Evolutionary conservation across 2,329 filamentous ascomycete genomes (phyloP).

Genomic region (Mycogone perniciosa): DNA sequence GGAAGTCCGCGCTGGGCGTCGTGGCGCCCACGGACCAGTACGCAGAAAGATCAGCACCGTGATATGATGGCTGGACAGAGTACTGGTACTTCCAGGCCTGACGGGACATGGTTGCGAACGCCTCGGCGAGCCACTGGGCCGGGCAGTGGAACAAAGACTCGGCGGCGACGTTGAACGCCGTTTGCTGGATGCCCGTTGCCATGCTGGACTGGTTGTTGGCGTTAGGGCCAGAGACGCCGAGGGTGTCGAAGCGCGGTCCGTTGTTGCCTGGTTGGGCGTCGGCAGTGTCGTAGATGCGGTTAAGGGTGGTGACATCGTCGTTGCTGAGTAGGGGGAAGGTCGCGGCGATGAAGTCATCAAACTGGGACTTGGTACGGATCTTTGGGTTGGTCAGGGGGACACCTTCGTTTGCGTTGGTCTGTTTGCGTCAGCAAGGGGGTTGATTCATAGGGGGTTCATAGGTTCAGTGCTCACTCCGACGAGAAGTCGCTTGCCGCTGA

Average conservation of each 20-base stretch:
- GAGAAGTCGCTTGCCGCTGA: conserved; percentile 29
- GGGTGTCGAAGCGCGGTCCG: conserved; percentile 30
- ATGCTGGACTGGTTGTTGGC: conserved; percentile 44
- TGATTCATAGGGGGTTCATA: too few species aligned
- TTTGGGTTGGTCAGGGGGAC: conserved; percentile 30
- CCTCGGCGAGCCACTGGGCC: conserved; percentile 48
- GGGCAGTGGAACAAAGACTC: conserved; percentile 52
- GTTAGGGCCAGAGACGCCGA: conserved; percentile 33
- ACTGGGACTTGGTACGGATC: conserved; percentile 25
- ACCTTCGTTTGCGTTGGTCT: conserved; percentile 35
- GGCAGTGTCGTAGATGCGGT: conserved; percentile 23
- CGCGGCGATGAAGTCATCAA: conserved; percentile 25
- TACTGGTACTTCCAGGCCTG: conserved; percentile 44
- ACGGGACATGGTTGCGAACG: conserved; percentile 30
- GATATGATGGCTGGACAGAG: conserved; percentile 34
- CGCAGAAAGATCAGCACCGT: conserved; percentile 32
- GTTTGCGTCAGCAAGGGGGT: neutral
- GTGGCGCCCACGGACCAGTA: conserved; percentile 28
- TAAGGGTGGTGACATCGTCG: conserved; percentile 26
- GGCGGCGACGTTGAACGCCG: conserved; percentile 45
- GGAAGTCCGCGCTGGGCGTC: conserved; percentile 22
- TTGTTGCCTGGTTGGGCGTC: conserved; percentile 18
- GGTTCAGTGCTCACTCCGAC: conserved; percentile 18
- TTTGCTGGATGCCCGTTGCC: conserved; percentile 49
- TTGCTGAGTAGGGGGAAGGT: conserved; percentile 29